phyloP scores from a whole-genome alignment of 140 eudicot species.

The Ambrosia hybrid region DNA sequence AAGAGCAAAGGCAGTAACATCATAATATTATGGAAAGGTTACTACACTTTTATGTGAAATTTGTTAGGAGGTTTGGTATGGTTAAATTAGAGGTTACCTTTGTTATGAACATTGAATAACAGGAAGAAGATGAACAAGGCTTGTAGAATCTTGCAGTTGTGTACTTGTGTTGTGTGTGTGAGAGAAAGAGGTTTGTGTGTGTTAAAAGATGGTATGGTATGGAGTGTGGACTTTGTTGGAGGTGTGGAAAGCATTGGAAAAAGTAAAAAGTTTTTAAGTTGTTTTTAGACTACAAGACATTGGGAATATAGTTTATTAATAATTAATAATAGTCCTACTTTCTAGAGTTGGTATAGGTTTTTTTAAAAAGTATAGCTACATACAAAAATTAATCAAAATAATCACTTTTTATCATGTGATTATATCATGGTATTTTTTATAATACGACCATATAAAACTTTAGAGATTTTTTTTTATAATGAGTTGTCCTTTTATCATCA shows the following conservation, averaged over 20 bases:
- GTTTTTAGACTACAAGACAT: slow-evolving; percentile 58
- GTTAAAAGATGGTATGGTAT: slow-evolving; percentile 10
- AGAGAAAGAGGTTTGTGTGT: not conserved
- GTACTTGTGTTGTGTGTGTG: not conserved
- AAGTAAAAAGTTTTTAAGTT: slow-evolving; percentile 46
- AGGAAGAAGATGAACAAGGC: not conserved
- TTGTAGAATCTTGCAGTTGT: slow-evolving; percentile 13
- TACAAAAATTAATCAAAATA: not conserved
- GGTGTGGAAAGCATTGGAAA: slow-evolving; percentile 45
- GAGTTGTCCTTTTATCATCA: too few species aligned
- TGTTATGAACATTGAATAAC: not conserved
- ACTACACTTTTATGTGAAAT: not conserved
- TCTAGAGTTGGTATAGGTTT: slow-evolving; percentile 3
- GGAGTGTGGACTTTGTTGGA: slow-evolving; percentile 42
- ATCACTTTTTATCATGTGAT: slow-evolving; percentile 24
- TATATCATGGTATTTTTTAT: slow-evolving; percentile 17
- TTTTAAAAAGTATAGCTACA: not conserved
- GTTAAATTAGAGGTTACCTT: slow-evolving; percentile 16
- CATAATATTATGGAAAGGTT: slow-evolving; percentile 10
- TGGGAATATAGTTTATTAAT: slow-evolving; percentile 50
- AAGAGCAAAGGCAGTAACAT: slow-evolving; percentile 37
- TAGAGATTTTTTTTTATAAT: too few species aligned
- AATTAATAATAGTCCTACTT: slow-evolving; percentile 9
- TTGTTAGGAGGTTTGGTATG: not conserved
- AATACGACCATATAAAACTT: not conserved